Conservation (phyloP, 164 flowering plant genomes). For the Aristolochia contorta region DNA sequence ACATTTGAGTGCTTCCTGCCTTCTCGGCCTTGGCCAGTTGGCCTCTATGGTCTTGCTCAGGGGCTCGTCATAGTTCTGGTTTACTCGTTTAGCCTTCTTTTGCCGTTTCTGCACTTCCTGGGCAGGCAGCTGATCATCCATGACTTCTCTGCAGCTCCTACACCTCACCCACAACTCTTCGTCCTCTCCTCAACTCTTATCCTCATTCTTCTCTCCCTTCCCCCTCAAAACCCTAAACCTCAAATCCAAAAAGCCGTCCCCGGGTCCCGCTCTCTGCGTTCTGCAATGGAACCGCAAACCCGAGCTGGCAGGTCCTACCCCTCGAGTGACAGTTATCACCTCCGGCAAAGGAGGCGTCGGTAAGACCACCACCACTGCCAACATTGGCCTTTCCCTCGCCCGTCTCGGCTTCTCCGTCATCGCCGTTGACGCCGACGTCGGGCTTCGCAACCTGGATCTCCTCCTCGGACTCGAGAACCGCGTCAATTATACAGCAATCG, state of each 20-base stretch:
- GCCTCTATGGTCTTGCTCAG: too few species aligned
- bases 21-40: too few species aligned
- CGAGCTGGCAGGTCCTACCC: slow-evolving; percentile 63
- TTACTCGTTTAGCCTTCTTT: too few species aligned
- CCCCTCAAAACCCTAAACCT: slow-evolving; percentile 5
- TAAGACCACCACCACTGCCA: slow-evolving; percentile 96
- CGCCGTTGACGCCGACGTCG: slow-evolving; percentile 94
- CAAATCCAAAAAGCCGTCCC: slow-evolving; percentile 15
- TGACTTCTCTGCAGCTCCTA: slow-evolving; percentile 1
- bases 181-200: slow-evolving; percentile 2
- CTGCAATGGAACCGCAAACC: slow-evolving; percentile 90
- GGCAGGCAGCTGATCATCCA: not conserved
- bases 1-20: too few species aligned
- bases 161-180: slow-evolving; percentile 4
- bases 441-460: slow-evolving; percentile 92
- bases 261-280: slow-evolving; percentile 24
- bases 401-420: slow-evolving; percentile 92
- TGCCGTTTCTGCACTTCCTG: too few species aligned
- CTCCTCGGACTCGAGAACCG: slow-evolving; percentile 89
- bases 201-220: not conserved
- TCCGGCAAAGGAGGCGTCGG: slow-evolving; percentile 99
- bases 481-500: slow-evolving; percentile 90
- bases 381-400: slow-evolving; percentile 82
- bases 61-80: too few species aligned
- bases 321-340: slow-evolving; percentile 89